These are phyloP conservation scores for Nicotiana tomentosiformis DNA, from an alignment of 257 asterid species.

Conservation along the genomic window DNA sequence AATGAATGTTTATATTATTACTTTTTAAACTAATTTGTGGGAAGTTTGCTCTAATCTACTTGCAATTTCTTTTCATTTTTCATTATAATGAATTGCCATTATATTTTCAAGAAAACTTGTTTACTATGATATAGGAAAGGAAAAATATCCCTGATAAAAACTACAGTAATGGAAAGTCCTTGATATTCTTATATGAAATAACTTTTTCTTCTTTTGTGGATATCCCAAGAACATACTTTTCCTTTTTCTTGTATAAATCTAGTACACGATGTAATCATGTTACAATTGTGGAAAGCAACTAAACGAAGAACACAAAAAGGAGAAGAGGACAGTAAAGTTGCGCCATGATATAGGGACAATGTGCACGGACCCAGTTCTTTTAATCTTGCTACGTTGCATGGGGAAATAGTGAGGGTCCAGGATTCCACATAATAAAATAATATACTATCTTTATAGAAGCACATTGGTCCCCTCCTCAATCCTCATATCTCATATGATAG, in stretches of 20 bases:
- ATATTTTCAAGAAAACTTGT: background rate
- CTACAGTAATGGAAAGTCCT: background rate
- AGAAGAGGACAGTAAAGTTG: constrained; percentile 16
- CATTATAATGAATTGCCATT: background rate
- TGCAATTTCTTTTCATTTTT: background rate
- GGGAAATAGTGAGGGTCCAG: constrained; percentile 20
- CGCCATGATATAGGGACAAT: constrained; percentile 31
- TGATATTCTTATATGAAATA: background rate
- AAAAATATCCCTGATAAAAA: background rate
- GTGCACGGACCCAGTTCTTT: constrained; percentile 16
- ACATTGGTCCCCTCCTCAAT: constrained; percentile 37
- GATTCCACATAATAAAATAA: constrained; percentile 24
- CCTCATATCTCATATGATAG: constrained; percentile 20
- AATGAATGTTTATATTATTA: no score
- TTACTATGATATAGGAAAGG: background rate
- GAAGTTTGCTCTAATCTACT: background rate
- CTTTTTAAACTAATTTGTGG: background rate
- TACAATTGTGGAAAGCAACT: constrained; percentile 26
- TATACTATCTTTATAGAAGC: constrained; percentile 25
- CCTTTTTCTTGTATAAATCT: background rate
- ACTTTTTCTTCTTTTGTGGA: background rate
- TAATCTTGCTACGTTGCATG: constrained; percentile 12
- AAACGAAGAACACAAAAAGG: constrained; percentile 29
- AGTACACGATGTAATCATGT: constrained; percentile 14
- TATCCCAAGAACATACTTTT: background rate